phyloP scores from a whole-genome alignment of 228 moss, liverwort and hornwort genomes.

The Sphagnum magellanicum region DNA sequence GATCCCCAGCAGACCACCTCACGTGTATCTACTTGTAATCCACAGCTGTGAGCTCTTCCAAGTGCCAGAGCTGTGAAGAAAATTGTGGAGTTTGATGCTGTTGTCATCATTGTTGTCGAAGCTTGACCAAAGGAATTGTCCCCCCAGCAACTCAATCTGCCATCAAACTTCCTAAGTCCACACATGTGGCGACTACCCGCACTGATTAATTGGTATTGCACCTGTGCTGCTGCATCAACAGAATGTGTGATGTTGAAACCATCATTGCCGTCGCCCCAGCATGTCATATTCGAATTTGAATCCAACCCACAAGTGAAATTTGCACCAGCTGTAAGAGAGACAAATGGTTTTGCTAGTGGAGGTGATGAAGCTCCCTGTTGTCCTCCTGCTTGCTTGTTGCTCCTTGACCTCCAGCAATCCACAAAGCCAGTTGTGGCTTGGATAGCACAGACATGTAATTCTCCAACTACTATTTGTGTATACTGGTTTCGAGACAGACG shows the following conservation, averaged over 20 bases:
- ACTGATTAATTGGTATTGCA: background rate
- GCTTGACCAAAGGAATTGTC: background rate
- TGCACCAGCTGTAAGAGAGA: background rate
- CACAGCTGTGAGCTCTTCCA: background rate
- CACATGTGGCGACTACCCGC: background rate
- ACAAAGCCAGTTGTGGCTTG: background rate
- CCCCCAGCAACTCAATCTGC: background rate
- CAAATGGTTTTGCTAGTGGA: background rate
- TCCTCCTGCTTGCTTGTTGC: background rate
- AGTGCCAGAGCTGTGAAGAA: background rate
- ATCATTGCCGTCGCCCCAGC: background rate
- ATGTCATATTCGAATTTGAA: background rate
- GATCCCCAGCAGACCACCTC: background rate
- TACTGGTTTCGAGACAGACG: background rate
- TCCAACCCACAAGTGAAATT: background rate
- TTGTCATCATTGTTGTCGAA: background rate
- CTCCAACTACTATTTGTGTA: background rate
- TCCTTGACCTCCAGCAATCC: background rate
- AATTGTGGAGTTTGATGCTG: background rate
- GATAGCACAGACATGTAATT: background rate
- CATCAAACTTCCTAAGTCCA: background rate
- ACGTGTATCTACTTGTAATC: background rate
- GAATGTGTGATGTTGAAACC: background rate
- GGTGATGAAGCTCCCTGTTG: background rate
- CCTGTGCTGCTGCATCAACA: background rate